phyloP scores from a whole-genome alignment of 805 yeast species.

The Yarrowia sp. region DNA sequence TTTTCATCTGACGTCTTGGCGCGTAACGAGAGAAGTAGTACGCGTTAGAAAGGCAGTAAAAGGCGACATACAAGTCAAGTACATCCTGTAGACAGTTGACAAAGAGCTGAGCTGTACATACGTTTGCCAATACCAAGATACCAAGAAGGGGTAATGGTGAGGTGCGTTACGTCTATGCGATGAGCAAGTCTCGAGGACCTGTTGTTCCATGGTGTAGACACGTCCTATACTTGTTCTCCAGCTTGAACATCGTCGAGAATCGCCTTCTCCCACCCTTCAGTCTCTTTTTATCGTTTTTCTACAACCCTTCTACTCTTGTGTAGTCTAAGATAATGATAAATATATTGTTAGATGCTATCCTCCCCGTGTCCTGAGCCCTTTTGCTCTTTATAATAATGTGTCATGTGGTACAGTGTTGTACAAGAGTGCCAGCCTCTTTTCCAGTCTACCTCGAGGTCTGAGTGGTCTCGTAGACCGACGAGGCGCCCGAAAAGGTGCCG shows the following conservation, averaged over 20 bases:
- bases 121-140: not conserved
- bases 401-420: slow-evolving; percentile 5
- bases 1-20: slow-evolving; percentile 34
- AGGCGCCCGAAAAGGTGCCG: slow-evolving; percentile 21
- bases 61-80: not conserved
- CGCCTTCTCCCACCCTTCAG: no score
- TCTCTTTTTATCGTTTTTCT: no score
- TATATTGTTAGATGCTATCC: slow-evolving; percentile 33
- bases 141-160: not conserved
- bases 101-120: not conserved
- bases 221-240: no score
- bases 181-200: no score
- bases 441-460: slow-evolving; percentile 13
- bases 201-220: no score
- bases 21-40: not conserved
- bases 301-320: not conserved
- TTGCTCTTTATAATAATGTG: slow-evolving; percentile 23
- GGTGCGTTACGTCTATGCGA: not conserved
- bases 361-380: slow-evolving; percentile 15
- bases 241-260: no score
- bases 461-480: slow-evolving; percentile 28
- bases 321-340: slow-evolving; percentile 8
- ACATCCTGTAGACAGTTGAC: not conserved
- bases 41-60: slow-evolving; percentile 9
- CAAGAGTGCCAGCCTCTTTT: not conserved